Evolutionary conservation across 192 early-diverging fungal species (phyloP).

Genomic region (Fimicolochytrium jonesii): DNA sequence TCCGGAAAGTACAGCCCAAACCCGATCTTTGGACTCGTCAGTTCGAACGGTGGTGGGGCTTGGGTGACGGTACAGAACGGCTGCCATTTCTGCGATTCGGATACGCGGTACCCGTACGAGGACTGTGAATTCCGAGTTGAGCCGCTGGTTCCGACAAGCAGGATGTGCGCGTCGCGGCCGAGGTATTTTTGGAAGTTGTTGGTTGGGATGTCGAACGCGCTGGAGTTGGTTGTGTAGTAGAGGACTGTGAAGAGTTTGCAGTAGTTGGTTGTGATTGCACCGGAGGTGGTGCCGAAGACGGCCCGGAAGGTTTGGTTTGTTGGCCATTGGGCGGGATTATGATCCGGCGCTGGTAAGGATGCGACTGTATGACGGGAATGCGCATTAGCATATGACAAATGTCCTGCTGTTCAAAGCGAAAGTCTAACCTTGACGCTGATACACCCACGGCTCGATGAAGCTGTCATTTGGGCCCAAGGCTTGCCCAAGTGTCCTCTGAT

Average conservation of each 20-base stretch:
- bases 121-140: background rate
- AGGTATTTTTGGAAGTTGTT: background rate
- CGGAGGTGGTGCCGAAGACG: background rate
- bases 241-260: constrained; percentile 13
- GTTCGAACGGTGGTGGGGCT: constrained; percentile 6
- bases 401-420: no score
- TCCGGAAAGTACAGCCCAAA: constrained; percentile 17
- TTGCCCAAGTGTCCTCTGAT: constrained; percentile 1
- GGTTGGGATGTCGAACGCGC: background rate
- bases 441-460: constrained; percentile 4
- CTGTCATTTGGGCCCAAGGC: background rate
- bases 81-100: constrained; percentile 7
- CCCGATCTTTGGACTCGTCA: background rate
- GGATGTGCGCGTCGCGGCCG: constrained; percentile 6
- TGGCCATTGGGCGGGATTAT: constrained; percentile 3
- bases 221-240: constrained; percentile 8
- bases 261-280: background rate
- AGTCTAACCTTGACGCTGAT: background rate
- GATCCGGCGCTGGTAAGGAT: background rate
- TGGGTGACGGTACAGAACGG: constrained; percentile 5
- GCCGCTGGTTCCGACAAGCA: background rate
- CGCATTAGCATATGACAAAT: no score
- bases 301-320: constrained; percentile 14
- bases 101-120: background rate
- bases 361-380: background rate